Base-by-base conservation (phyloP, 306 rosid genomes). In the Sesbania bispinosa region DNA sequence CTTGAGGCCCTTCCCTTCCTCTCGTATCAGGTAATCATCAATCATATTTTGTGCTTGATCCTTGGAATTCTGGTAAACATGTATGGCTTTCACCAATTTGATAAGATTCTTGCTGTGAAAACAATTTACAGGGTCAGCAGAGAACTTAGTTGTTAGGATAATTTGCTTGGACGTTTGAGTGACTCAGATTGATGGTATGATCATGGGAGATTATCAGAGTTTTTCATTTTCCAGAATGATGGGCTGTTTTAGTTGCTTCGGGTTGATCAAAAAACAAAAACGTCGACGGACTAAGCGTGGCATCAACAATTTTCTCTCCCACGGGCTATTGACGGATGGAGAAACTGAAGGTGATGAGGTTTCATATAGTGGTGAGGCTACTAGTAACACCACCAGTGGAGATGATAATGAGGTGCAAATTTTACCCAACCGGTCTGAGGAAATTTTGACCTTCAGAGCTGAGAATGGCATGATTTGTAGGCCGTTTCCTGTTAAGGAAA, bases 221-320 rank as follows among this genome's bases (percentile, higher is more conserved):
- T 67, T 45, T 79, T 80, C 82, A 48, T 10, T 86, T 73, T 70
- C 82, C 14, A 88, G 61, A 82, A 75, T 83, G 83, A 95, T 95
- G 82, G 97, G 88, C 51, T 95, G 97, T 80, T 95, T 92, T 71
- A 81, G 85, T 84, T 95, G 99, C 85, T 95, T 95, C 11, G 97
- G 96, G 50, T 85, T 88, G 65, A 73, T 76, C 15, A 75, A 85
- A 64, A 88, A 88, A 72, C 77, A 74, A 6, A 70, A 19, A 42
- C n/a, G 67, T 16, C 15, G 29, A 21, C 85, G 79, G 60, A 80
- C 78, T 20, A 67, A 36, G 20, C 72, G 77, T 39, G 78, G 84
- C 71, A 74, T 46, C 35, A 85, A 67, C 55, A 83, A 60, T 38
- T 68, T 71, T 66, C 84, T 76, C 79, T 85, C 96, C 48, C 90